Percentiles rank a stretch among this genome's conserved stretches.
Evolutionary conservation across 306 rosid species (phyloP).

Genomic region (Abrus pulchellus): DNA sequence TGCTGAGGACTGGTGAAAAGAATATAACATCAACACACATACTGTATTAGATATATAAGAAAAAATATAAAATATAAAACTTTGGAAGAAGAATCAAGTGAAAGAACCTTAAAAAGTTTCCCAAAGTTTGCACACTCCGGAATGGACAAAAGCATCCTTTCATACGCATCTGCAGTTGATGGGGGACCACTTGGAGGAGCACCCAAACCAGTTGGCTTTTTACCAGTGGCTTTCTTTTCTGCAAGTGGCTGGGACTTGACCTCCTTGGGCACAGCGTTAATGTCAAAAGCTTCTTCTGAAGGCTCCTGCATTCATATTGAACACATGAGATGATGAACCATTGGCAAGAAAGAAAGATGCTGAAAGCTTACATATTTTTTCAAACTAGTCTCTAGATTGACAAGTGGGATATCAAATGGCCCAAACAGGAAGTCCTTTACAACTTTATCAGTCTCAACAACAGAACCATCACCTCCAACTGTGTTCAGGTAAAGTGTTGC

Average conservation of each 20-base stretch:
- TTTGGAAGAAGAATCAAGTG: slow-evolving; percentile 35
- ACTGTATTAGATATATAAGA: slow-evolving; percentile 18
- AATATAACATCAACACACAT: slow-evolving; percentile 38
- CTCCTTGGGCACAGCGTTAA: slow-evolving; percentile 85
- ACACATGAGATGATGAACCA: slow-evolving; percentile 50
- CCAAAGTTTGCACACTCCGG: slow-evolving; percentile 86
- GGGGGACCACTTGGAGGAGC: slow-evolving; percentile 79
- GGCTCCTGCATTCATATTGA: slow-evolving; percentile 78
- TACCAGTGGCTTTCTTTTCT: slow-evolving; percentile 94
- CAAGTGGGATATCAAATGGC: slow-evolving; percentile 87
- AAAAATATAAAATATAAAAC: slow-evolving; percentile 29
- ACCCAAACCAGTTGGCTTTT: slow-evolving; percentile 88
- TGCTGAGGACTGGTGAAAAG: slow-evolving; percentile 82
- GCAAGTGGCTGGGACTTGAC: slow-evolving; percentile 82
- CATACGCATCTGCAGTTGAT: slow-evolving; percentile 87
- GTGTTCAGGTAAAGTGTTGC: slow-evolving; percentile 91
- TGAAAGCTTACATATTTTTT: slow-evolving; percentile 78
- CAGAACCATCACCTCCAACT: slow-evolving; percentile 82
- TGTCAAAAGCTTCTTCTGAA: slow-evolving; percentile 91
- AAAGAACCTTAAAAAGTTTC: slow-evolving; percentile 86
- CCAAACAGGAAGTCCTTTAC: slow-evolving; percentile 89
- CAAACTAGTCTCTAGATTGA: slow-evolving; percentile 93
- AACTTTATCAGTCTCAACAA: slow-evolving; percentile 80
- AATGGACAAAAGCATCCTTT: slow-evolving; percentile 76
- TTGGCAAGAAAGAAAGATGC: slow-evolving; percentile 42